Evolutionary conservation across 345 rosid genomes (phyloP).

Genomic region (Corchorus olitorius): DNA sequence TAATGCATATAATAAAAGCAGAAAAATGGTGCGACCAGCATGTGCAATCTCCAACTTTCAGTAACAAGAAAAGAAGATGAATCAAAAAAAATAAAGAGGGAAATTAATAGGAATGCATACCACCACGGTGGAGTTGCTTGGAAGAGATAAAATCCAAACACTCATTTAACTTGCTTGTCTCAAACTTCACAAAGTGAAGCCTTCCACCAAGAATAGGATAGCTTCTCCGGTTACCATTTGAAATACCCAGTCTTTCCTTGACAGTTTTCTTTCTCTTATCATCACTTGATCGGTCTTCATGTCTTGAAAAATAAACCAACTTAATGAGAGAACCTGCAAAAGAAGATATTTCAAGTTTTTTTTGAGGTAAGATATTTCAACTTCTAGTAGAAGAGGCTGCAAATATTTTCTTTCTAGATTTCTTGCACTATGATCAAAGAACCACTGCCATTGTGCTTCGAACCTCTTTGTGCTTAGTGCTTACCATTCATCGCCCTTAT

Average conservation of each 20-base stretch:
- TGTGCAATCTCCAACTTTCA: background rate
- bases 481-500: too few relatives aligned
- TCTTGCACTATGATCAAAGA: background rate
- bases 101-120: slow-evolving; percentile 36
- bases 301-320: slow-evolving; percentile 95
- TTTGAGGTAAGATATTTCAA: slow-evolving; percentile 15
- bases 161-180: slow-evolving; percentile 84
- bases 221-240: slow-evolving; percentile 82
- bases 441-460: background rate
- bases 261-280: slow-evolving; percentile 73
- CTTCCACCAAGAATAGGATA: slow-evolving; percentile 98
- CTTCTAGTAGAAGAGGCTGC: background rate
- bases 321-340: slow-evolving; percentile 92
- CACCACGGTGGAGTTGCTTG: slow-evolving; percentile 87
- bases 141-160: slow-evolving; percentile 94
- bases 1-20: slow-evolving; percentile 7
- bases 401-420: background rate
- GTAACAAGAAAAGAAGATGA: background rate
- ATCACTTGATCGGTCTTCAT: slow-evolving; percentile 61
- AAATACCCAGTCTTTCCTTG: slow-evolving; percentile 75
- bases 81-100: background rate
- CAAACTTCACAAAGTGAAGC: slow-evolving; percentile 95
- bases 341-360: slow-evolving; percentile 14
- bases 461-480: too few relatives aligned
- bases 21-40: background rate